Conservation (phyloP, 2,329 filamentous ascomycete species). For the Delphinella strobiligena region DNA sequence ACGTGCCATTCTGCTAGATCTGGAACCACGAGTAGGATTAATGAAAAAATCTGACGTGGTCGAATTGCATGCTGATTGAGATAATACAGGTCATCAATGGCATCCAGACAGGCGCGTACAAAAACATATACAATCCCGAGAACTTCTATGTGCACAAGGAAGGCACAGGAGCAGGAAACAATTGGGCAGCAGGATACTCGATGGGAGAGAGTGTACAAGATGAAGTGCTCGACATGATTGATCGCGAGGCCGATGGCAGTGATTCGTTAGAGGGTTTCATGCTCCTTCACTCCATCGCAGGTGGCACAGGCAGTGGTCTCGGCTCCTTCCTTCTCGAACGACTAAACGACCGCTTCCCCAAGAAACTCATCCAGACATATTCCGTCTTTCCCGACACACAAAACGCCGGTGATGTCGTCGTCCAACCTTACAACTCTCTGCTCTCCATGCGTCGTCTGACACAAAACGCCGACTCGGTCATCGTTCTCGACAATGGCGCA, state of each 20-base stretch:
- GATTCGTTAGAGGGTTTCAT: conserved; percentile 97
- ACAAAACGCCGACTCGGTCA: conserved; percentile 94
- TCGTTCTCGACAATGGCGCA: conserved; percentile 92
- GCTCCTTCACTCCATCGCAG: conserved; percentile 95
- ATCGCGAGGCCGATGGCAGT: conserved; percentile 93
- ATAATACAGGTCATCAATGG: conserved; percentile 62
- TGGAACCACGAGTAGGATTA: conserved; percentile 68
- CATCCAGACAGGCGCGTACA: conserved; percentile 89
- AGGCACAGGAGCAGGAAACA: conserved; percentile 89
- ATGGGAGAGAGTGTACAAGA: conserved; percentile 86
- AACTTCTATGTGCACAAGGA: conserved; percentile 97
- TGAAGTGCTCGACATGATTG: conserved; percentile 99
- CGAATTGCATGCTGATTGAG: not conserved
- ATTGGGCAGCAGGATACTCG: conserved; percentile 95
- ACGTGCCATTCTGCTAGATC: conserved; percentile 83
- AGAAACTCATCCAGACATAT: conserved; percentile 98
- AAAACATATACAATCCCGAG: conserved; percentile 98
- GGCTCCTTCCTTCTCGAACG: conserved; percentile 90
- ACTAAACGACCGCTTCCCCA: conserved; percentile 93
- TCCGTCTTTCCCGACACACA: conserved; percentile 95
- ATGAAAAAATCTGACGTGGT: too few species aligned
- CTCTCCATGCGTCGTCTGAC: conserved; percentile 82
- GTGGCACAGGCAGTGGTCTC: conserved; percentile 89
- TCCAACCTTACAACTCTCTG: conserved; percentile 96
- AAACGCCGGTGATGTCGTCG: conserved; percentile 78